Percentiles rank a stretch among this genome's conserved stretches.
phyloP scores from a whole-genome alignment of 2,329 filamentous ascomycete genomes.

The Ophiosphaerella herpotricha region DNA sequence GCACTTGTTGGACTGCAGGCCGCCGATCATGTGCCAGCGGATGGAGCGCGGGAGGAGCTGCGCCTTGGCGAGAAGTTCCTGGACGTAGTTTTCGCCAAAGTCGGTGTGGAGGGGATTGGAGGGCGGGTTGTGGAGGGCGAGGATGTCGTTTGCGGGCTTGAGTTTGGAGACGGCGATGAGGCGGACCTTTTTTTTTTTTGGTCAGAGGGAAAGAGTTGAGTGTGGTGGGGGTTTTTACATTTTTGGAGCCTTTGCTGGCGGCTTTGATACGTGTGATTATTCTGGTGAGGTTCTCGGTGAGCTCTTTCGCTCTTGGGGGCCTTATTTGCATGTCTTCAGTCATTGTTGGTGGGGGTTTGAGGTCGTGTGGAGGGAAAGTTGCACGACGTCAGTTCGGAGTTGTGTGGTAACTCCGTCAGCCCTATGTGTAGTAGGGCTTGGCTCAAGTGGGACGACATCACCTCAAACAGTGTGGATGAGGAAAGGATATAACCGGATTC shows the following conservation, averaged over 20 bases:
- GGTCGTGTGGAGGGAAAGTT: slow-evolving; percentile 13
- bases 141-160: slow-evolving; percentile 89
- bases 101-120: slow-evolving; percentile 61
- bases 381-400: slow-evolving; percentile 24
- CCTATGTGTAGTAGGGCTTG: neutral
- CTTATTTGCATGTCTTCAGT: slow-evolving; percentile 48
- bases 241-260: slow-evolving; percentile 39
- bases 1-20: slow-evolving; percentile 92
- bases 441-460: neutral
- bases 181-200: slow-evolving; percentile 62
- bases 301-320: slow-evolving; percentile 51
- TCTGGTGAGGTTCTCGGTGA: slow-evolving; percentile 51
- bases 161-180: slow-evolving; percentile 96
- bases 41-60: slow-evolving; percentile 75
- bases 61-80: slow-evolving; percentile 84
- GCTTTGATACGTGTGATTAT: slow-evolving; percentile 49
- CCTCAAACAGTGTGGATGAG: too few species aligned
- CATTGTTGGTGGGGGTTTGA: slow-evolving; percentile 28
- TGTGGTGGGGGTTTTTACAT: slow-evolving; percentile 24
- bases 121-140: slow-evolving; percentile 72
- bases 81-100: slow-evolving; percentile 93
- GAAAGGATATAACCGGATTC: too few species aligned
- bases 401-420: slow-evolving; percentile 18
- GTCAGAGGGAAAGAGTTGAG: slow-evolving; percentile 1
- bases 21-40: slow-evolving; percentile 96